A percentile compares a stretch with the other conserved stretches of the same genome.
Evolutionary conservation across 805 yeast genomes (phyloP).

Genomic region (Hermanozyma aechmeae): DNA sequence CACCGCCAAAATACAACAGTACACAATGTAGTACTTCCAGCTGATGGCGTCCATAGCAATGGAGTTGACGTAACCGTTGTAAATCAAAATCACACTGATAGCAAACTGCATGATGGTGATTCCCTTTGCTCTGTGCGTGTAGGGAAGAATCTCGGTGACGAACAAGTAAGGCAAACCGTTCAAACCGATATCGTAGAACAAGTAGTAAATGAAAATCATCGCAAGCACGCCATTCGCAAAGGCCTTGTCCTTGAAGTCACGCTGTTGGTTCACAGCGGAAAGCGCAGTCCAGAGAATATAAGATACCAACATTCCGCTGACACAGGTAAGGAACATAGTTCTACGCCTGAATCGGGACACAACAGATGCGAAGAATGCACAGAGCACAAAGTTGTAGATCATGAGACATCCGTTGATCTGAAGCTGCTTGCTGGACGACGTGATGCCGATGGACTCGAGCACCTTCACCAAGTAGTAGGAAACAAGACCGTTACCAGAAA

Average conservation of each 20-base stretch:
- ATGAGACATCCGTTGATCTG: constrained; percentile 38
- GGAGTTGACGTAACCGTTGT: constrained; percentile 16
- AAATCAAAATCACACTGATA: constrained; percentile 12
- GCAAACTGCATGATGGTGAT: constrained; percentile 18
- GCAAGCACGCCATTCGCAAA: constrained; percentile 40
- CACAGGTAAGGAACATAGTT: constrained; percentile 23
- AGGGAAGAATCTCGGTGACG: constrained; percentile 33
- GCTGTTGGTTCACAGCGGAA: constrained; percentile 37
- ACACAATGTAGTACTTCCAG: constrained; percentile 38
- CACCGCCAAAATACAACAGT: constrained; percentile 19
- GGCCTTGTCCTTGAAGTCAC: constrained; percentile 28
- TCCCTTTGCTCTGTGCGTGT: constrained; percentile 33
- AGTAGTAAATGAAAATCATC: constrained; percentile 40
- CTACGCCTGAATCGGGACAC: constrained; percentile 24
- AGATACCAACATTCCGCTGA: constrained; percentile 25
- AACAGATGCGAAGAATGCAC: constrained; percentile 13
- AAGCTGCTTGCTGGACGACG: constrained; percentile 28
- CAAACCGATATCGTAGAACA: constrained; percentile 31
- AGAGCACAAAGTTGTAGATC: constrained; percentile 25
- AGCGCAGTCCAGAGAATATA: constrained; percentile 34
- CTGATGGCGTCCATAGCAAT: constrained; percentile 31
- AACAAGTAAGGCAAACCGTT: constrained; percentile 40
- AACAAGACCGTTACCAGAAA: constrained; percentile 44
- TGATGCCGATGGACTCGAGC: constrained; percentile 44
- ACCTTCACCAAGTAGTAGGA: constrained; percentile 44